These are phyloP conservation scores for Aspergillus avenaceus DNA, from an alignment of 495 filamentous ascomycete species.

Conservation along the genomic window DNA sequence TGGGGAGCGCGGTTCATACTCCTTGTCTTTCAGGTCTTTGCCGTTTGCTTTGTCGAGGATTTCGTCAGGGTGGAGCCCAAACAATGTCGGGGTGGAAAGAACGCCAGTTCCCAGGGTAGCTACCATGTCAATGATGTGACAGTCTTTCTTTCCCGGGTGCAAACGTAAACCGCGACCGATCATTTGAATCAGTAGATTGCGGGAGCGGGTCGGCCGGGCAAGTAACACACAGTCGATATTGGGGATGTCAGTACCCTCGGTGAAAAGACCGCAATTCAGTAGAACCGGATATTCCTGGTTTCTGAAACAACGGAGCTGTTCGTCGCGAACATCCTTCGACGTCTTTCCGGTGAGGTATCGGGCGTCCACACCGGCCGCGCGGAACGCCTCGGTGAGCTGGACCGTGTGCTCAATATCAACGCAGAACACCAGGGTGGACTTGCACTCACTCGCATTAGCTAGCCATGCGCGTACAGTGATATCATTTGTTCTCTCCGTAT, in stretches of 20 bases:
- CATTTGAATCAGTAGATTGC: conserved; percentile 94
- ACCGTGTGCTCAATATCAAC: conserved; percentile 80
- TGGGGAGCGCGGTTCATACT: conserved; percentile 34
- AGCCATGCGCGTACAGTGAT: conserved; percentile 83
- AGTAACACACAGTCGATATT: conserved; percentile 94
- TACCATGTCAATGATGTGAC: conserved; percentile 97
- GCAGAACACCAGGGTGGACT: conserved; percentile 90
- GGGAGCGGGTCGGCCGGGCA: conserved; percentile 82
- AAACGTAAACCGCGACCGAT: conserved; percentile 90
- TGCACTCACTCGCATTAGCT: conserved; percentile 63
- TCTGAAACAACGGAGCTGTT: conserved; percentile 69
- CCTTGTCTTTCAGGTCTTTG: conserved; percentile 51
- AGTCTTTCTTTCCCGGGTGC: conserved; percentile 75
- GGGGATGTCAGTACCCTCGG: conserved; percentile 94
- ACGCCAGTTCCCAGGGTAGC: conserved; percentile 75
- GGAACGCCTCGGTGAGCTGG: conserved; percentile 69
- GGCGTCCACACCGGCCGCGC: conserved; percentile 74
- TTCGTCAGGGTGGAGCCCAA: conserved; percentile 86
- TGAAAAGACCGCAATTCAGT: conserved; percentile 94
- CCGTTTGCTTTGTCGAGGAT: conserved; percentile 59
- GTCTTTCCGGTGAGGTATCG: conserved; percentile 81
- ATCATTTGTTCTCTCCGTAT: conserved; percentile 71
- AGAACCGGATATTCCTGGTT: conserved; percentile 78
- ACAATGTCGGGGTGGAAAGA: conserved; percentile 84
- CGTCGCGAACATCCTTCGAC: conserved; percentile 54